Evolutionary conservation across 331 rosid species (phyloP).

Genomic region (Pyrus hybrid): DNA sequence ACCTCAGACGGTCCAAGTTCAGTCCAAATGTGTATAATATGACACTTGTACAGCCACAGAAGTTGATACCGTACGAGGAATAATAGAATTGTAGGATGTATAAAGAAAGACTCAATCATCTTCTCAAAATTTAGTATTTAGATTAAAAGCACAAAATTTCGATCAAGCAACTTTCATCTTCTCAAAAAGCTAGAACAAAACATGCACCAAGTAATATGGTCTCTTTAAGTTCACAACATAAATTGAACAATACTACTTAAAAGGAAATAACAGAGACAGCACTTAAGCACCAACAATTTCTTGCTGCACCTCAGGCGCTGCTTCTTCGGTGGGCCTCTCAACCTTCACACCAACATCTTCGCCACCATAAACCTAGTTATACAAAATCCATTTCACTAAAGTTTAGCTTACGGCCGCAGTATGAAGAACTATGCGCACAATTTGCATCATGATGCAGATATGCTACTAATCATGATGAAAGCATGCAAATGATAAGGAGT

Average conservation of each 20-base stretch:
- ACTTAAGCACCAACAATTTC: constrained; percentile 65
- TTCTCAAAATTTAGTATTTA: neutral
- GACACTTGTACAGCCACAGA: too few species aligned
- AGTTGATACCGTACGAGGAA: too few species aligned
- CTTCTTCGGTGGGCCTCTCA: constrained; percentile 66
- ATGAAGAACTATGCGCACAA: too few species aligned
- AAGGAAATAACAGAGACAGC: neutral
- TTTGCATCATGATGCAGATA: too few species aligned
- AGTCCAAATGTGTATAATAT: too few species aligned
- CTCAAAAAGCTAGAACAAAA: constrained; percentile 4
- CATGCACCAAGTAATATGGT: neutral
- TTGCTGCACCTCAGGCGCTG: constrained; percentile 31
- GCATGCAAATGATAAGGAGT: too few species aligned
- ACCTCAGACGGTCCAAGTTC: too few species aligned
- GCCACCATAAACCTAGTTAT: constrained; percentile 63
- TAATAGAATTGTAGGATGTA: too few species aligned
- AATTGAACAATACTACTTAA: neutral
- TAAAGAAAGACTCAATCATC: too few species aligned
- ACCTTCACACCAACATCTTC: constrained; percentile 70
- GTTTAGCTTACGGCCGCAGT: neutral
- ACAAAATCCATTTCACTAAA: neutral
- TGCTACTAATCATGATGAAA: too few species aligned
- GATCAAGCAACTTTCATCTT: neutral
- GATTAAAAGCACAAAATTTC: constrained; percentile 16
- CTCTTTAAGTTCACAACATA: neutral